Evolutionary conservation across 139 green algal genomes (phyloP), one percentile per base, ranked within the genome.

Genomic region (Dunaliella primolecta): DNA sequence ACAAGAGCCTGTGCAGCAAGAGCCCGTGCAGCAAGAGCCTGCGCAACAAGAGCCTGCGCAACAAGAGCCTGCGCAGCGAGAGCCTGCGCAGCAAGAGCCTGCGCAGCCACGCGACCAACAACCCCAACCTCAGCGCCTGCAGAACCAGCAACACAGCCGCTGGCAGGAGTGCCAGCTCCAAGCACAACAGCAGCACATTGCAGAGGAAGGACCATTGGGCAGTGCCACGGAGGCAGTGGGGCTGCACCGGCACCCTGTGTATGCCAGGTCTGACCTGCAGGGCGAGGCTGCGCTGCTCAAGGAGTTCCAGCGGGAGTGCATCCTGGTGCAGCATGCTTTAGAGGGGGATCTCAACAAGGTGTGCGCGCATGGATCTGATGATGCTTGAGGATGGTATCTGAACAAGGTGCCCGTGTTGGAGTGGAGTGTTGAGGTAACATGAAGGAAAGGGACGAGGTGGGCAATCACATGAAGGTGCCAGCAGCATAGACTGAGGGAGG

Each of bases 281-380:
- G 11, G 32, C 31, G 35, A 30, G 2, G 20, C 24, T 35, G 78
- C 46, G 7, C 46, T 84, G 55, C 31, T 81, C 91, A 0, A 24
- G 93, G 55, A 91, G 64, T 97, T 94, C 57, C 88, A 92, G 78
- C 64, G 70, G 21, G 92, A 97, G 91, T 82, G 78, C 29, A 36
- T 2, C 1, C 20, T 30, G 35, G 78, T 82, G 78, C 78, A 64
- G 35, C 78, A 72, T 32, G 95, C 90, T 20, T 84, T 98, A 82
- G 89, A 96, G 23, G 95, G 95, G 0, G 95, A 98, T 75, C 88
- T 98, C 35, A 86, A 74, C 81, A 98, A 98, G 94, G 93, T 92
- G 72, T 0, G 85, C 3, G 71, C 20, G 20, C 56, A 72, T 20
- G 56, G 56, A 72, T 20, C 56, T 23, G 23, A 72, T n/a, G n/a